Conservation (phyloP, 2,329 filamentous ascomycete genomes). For the Colletotrichum noveboracense region DNA sequence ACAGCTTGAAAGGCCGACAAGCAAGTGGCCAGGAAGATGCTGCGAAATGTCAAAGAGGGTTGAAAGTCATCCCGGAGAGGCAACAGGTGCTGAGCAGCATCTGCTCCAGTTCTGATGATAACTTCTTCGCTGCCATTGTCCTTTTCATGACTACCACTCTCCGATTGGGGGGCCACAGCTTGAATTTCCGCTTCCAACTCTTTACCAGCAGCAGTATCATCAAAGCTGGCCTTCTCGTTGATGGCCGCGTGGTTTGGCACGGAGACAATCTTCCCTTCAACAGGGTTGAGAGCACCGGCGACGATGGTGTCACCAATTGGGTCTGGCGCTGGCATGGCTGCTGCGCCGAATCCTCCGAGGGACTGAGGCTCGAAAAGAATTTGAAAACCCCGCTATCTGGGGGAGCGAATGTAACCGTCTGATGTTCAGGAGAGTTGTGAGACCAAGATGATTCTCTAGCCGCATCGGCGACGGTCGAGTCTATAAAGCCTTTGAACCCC, state of each 20-base stretch:
- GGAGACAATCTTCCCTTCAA: conserved; percentile 33
- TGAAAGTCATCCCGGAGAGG: conserved; percentile 60
- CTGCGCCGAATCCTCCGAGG: neutral
- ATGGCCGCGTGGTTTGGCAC: conserved; percentile 32
- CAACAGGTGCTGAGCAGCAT: conserved; percentile 54
- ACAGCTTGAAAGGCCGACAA: conserved; percentile 59
- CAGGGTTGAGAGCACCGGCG: conserved; percentile 28
- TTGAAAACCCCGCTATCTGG: neutral
- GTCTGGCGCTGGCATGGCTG: neutral
- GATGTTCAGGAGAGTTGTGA: neutral
- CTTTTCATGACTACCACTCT: conserved; percentile 12
- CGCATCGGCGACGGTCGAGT: neutral
- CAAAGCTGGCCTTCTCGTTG: conserved; percentile 32
- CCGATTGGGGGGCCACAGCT: conserved; percentile 9
- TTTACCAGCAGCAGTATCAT: conserved; percentile 9
- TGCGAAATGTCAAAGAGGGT: conserved; percentile 56
- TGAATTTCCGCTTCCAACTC: conserved; percentile 27
- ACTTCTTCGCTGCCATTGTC: conserved; percentile 38
- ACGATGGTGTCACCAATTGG: conserved; percentile 25
- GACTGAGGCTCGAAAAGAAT: neutral
- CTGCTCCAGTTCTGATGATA: conserved; percentile 57
- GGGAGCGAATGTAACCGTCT: neutral
- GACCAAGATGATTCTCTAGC: neutral
- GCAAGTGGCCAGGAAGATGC: conserved; percentile 52
- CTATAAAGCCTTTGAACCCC: neutral